Evolutionary conservation across 208 protist genomes (phyloP), one percentile per base, ranked within the genome.

Genomic region (Trichomonas tenax): DNA sequence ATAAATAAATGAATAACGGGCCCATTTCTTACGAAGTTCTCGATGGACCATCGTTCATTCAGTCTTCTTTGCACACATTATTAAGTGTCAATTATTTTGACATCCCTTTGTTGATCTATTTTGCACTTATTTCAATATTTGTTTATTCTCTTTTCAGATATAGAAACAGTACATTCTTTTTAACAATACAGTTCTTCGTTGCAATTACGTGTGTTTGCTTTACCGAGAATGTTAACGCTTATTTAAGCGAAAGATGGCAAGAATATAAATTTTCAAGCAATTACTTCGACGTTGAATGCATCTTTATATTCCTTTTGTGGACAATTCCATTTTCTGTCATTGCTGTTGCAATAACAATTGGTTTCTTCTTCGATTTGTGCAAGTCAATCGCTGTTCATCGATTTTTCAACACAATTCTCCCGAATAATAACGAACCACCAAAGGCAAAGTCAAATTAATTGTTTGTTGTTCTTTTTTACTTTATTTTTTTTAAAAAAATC

Each of bases 341-440:
- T 46, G 4, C 40, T 21, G 41, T 46, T 46, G 34, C 14, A 1
- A 46, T 89, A n/a, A 89, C 36, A 21, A 45, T 89, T 89, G 34
- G n/a, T 15, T 89, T 89, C 10, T 89, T 89, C 40, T n/a, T 89
- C 31, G 82, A 89, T 46, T 31, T 89, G 8, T 89, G 82, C 40
- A 89, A 89, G 48, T 89, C 82, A n/a, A 89, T 89, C 31, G 82
- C 82, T n/a, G 82, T 89, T 89, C 82, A 89, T 46, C 34, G 82
- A 0, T 89, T 44, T 46, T 89, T 89, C 36, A 40, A 17, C 17
- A 44, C 82, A 89, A 46, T 89, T 46, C 81, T 41, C 10, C 81
- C 26, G 10, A 40, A 14, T 41, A 40, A 41, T 44, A 40, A 84
- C 31, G 63, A 23, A 23, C 26, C 15, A 82, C 15, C 63, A 21